Evolutionary conservation across 2,329 filamentous ascomycete genomes (phyloP).

Genomic region (Aspergillus sp.): DNA sequence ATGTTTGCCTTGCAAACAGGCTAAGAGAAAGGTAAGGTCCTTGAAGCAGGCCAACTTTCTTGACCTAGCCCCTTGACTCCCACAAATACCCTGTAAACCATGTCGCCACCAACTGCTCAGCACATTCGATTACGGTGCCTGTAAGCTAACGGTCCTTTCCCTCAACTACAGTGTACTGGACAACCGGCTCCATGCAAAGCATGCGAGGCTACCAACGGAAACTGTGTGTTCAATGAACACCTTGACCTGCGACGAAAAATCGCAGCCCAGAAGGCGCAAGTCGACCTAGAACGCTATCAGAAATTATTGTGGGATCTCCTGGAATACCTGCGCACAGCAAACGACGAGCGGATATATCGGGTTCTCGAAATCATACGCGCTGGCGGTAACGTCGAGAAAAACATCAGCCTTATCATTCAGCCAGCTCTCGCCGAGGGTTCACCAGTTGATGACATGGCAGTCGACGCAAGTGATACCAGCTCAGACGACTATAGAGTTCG

Average conservation of each 20-base stretch:
- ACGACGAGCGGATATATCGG: slow-evolving; percentile 22
- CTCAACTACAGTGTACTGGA: slow-evolving; percentile 33
- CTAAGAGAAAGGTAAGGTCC: slow-evolving; percentile 35
- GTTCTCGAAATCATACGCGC: slow-evolving; percentile 29
- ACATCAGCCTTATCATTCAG: slow-evolving; percentile 18
- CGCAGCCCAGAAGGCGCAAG: slow-evolving; percentile 34
- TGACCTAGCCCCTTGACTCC: neutral
- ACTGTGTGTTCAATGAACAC: slow-evolving; percentile 37
- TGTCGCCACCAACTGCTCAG: neutral
- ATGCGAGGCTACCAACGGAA: slow-evolving; percentile 28
- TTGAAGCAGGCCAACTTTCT: neutral
- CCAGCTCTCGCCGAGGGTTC: neutral
- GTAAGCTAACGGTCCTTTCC: slow-evolving; percentile 7
- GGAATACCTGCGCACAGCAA: slow-evolving; percentile 26
- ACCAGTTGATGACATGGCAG: slow-evolving; percentile 19
- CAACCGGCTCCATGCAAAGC: slow-evolving; percentile 36
- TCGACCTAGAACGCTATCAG: slow-evolving; percentile 36
- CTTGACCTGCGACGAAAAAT: slow-evolving; percentile 39
- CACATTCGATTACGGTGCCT: neutral
- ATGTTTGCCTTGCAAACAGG: slow-evolving; percentile 35
- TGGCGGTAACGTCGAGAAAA: slow-evolving; percentile 26
- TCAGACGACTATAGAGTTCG: slow-evolving; percentile 14
- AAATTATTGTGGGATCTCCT: slow-evolving; percentile 32
- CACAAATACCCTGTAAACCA: neutral
- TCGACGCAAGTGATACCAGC: slow-evolving; percentile 20